Base-by-base conservation (phyloP, 164 flowering plant species). In the Kingdonia uniflora region DNA sequence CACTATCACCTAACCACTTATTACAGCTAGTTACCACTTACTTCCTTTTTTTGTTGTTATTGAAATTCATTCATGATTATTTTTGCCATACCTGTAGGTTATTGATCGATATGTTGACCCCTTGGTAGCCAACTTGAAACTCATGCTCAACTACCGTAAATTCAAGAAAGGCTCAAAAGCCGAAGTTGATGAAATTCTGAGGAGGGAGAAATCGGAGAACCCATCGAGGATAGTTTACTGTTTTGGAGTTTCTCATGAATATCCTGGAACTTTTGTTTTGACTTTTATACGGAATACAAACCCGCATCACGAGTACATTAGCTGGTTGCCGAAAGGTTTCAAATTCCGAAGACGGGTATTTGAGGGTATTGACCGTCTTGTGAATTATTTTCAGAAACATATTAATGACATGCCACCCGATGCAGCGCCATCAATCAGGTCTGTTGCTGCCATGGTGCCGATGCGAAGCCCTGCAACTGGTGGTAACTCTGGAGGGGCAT, bases 71-170 rank as follows among this genome's bases (percentile, higher is more conserved):
- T 29, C 4, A 4, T 29, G 6, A 3, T 29, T 29, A 8, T 4
- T n/a, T n/a, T n/a, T 29, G 35, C 8, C 8, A 8, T 29, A 29
- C 35, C 11, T 77, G 63, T 67, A 94, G 99, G 95, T 94, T 14
- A 82, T 86, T 81, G 92, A 86, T 62, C 81, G 99, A 12, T 94
- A 94, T 69, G 96, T 94, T 59, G 99, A 94, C 57, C 99, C 97
- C 17, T 68, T 94, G 29, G 97, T 89, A 43, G 41, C 78, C 52
- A 75, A 94, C 58, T 67, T 94, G 56, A 94, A 84, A 77, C 58
- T 80, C 37, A 94, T 94, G 95, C 80, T 94, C 40, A 74, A 67
- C 45, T 83, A 88, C 55, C 94, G 97, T 25, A 94, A 88, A 70
- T 94, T 94, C 60, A 76, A 62, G 66, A 79, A 42, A 53, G 99